phyloP scores from a whole-genome alignment of 148 eudicot species.

The Nepenthes gracilis region DNA sequence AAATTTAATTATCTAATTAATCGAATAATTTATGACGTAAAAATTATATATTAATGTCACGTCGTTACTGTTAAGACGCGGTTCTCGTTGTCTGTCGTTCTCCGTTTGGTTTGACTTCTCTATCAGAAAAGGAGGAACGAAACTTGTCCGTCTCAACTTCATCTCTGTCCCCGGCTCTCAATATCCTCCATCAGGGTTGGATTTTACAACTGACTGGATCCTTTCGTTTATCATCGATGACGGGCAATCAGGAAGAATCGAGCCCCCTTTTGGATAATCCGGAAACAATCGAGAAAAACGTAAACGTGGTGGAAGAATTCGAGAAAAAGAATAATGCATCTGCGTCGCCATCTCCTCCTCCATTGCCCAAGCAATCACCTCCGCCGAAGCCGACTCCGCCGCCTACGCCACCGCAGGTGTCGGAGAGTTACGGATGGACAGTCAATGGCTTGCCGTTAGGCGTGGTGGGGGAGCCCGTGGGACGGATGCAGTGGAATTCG shows the following conservation, averaged over 20 bases:
- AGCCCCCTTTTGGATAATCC: slow-evolving; percentile 37
- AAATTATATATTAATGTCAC: no score
- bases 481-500: slow-evolving; percentile 51
- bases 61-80: no score
- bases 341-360: slow-evolving; percentile 11
- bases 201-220: no score
- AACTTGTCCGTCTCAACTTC: no score
- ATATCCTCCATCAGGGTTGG: no score
- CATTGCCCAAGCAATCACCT: slow-evolving; percentile 7
- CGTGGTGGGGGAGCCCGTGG: slow-evolving; percentile 29
- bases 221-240: slow-evolving; percentile 21
- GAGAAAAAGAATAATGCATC: slow-evolving; percentile 1
- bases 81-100: no score
- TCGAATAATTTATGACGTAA: no score
- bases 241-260: slow-evolving; percentile 39
- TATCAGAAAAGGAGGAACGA: no score
- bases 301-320: not conserved
- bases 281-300: not conserved
- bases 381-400: slow-evolving; percentile 9
- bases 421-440: slow-evolving; percentile 36
- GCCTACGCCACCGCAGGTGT: slow-evolving; percentile 8
- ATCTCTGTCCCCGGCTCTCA: no score
- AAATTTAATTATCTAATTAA: no score
- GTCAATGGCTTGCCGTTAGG: slow-evolving; percentile 55
- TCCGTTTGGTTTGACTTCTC: no score